Evolutionary conservation across 2,329 filamentous ascomycete species (phyloP).

Genomic region (Pseudogymnoascus pannorum): DNA sequence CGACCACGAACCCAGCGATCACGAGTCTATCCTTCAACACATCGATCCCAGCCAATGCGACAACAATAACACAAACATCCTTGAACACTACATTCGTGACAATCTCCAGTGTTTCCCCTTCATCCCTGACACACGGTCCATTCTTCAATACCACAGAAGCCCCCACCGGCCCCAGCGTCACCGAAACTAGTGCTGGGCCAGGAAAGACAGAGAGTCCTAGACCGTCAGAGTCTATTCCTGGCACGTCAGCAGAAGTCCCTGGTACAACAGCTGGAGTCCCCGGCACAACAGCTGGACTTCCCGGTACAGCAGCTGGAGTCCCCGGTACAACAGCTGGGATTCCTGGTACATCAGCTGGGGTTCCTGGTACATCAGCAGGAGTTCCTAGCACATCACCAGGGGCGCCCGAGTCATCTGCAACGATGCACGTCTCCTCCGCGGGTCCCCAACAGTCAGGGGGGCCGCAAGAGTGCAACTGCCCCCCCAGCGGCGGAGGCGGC

Average conservation of each 20-base stretch:
- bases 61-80: neutral
- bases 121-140: neutral
- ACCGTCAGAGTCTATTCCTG: neutral
- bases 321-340: neutral
- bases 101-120: neutral
- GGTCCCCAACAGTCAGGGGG: neutral
- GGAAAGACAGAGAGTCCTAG: neutral
- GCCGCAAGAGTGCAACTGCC: neutral
- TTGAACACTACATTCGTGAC: neutral
- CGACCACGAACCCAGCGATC: neutral
- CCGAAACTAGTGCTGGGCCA: neutral
- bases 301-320: neutral
- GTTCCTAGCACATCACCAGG: neutral
- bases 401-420: neutral
- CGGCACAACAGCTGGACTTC: no score
- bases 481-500: neutral
- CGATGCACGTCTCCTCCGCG: neutral
- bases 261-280: no score
- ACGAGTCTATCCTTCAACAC: neutral
- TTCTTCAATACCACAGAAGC: slow-evolving; percentile 7
- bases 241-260: neutral
- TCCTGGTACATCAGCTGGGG: neutral
- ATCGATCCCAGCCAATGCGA: neutral
- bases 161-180: neutral
- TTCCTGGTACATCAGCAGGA: neutral